Conservation (phyloP, 2,329 filamentous ascomycete species). For the Aspergillus sp. region DNA sequence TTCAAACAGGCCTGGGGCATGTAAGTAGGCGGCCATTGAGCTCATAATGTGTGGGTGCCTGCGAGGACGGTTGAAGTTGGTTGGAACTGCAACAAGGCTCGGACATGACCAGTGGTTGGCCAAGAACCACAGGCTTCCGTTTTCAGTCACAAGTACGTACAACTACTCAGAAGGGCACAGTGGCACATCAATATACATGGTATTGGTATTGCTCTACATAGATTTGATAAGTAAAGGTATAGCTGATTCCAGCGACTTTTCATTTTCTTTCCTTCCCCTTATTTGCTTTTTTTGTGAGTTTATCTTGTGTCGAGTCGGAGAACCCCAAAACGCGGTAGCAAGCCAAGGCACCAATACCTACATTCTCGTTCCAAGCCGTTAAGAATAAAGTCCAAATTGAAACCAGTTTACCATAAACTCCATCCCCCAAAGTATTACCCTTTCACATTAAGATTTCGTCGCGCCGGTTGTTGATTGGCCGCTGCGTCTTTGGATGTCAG, state of each 20-base stretch:
- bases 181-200: not conserved
- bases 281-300: not conserved
- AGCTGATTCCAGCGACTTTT: not conserved
- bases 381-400: not conserved
- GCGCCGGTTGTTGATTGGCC: slow-evolving; percentile 26
- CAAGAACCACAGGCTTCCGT: not conserved
- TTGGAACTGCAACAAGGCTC: not conserved
- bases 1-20: not conserved
- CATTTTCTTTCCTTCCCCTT: not conserved
- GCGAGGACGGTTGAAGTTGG: not conserved
- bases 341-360: not conserved
- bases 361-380: not conserved
- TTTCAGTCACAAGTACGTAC: not conserved
- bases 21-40: not conserved
- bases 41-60: too few species aligned
- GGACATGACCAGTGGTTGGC: not conserved
- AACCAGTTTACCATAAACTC: not conserved
- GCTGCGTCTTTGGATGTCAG: slow-evolving; percentile 30
- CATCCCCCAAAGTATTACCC: not conserved
- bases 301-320: not conserved
- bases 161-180: not conserved
- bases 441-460: slow-evolving; percentile 19
- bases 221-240: not conserved
- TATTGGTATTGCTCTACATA: not conserved
- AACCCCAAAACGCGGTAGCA: slow-evolving; percentile 6